phyloP scores from a whole-genome alignment of 352 stramenopile genomes.

The Phytophthora vignae region DNA sequence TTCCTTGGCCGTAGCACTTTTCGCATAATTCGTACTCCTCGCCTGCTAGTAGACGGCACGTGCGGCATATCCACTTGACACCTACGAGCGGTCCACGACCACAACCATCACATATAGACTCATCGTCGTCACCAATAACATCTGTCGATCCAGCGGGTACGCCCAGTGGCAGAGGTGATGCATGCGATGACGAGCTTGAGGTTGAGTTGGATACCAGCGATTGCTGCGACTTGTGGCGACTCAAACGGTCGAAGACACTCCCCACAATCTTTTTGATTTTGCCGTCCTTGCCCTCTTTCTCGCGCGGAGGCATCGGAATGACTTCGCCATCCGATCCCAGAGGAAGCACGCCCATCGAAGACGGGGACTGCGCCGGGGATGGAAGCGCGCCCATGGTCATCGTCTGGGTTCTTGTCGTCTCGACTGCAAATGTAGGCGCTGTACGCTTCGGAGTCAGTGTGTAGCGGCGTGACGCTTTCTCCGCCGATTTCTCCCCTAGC shows the following conservation, averaged over 20 bases:
- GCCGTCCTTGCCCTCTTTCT: slow-evolving; percentile 53
- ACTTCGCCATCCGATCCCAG: slow-evolving; percentile 33
- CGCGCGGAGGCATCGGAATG: slow-evolving; percentile 29
- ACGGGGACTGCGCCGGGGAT: slow-evolving; percentile 41
- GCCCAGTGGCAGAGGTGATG: slow-evolving; percentile 26
- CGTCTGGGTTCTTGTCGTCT: slow-evolving; percentile 41
- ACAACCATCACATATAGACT: slow-evolving; percentile 74
- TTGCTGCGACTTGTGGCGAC: slow-evolving; percentile 68
- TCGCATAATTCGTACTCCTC: slow-evolving; percentile 74
- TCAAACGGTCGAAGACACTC: slow-evolving; percentile 72
- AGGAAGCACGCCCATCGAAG: slow-evolving; percentile 25
- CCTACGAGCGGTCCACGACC: slow-evolving; percentile 57
- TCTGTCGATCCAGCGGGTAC: slow-evolving; percentile 14
- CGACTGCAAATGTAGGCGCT: slow-evolving; percentile 39
- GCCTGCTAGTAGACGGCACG: slow-evolving; percentile 54
- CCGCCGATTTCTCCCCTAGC: slow-evolving; percentile 22
- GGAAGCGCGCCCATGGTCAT: slow-evolving; percentile 46
- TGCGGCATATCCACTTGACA: slow-evolving; percentile 75
- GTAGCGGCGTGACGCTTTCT: slow-evolving; percentile 42
- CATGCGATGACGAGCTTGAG: slow-evolving; percentile 27
- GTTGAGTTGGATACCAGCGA: slow-evolving; percentile 26
- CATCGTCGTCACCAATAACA: slow-evolving; percentile 48
- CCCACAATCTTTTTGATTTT: slow-evolving; percentile 88
- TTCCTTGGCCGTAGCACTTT: slow-evolving; percentile 78
- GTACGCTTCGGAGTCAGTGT: slow-evolving; percentile 46